A percentile compares a stretch with the other conserved stretches of the same genome.
Evolutionary conservation across 495 filamentous ascomycete genomes (phyloP).

Genomic region (Penicillium odoratum): DNA sequence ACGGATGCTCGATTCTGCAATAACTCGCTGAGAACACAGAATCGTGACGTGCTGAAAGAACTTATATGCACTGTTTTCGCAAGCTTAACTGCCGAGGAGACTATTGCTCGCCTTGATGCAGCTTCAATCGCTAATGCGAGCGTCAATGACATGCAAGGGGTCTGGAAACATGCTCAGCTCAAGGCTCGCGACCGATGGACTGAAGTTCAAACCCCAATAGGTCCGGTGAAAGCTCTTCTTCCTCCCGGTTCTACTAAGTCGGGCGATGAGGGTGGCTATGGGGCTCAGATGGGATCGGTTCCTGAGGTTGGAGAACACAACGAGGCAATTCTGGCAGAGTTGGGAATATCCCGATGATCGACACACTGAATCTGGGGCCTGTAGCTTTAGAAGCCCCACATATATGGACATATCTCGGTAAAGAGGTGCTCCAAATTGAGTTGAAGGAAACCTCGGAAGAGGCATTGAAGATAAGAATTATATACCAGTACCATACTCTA

Average conservation of each 20-base stretch:
- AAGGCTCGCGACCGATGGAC: slow-evolving; percentile 46
- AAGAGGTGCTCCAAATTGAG: too few relatives aligned
- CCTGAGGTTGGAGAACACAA: slow-evolving; percentile 47
- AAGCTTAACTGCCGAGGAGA: slow-evolving; percentile 28
- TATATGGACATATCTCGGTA: too few relatives aligned
- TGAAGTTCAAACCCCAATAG: slow-evolving; percentile 42
- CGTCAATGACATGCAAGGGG: slow-evolving; percentile 50
- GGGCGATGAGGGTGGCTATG: slow-evolving; percentile 17
- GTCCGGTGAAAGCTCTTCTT: slow-evolving; percentile 41
- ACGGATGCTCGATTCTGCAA: slow-evolving; percentile 36
- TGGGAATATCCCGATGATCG: slow-evolving; percentile 2
- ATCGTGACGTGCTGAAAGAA: slow-evolving; percentile 33
- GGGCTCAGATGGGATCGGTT: slow-evolving; percentile 33
- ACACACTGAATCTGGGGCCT: background rate
- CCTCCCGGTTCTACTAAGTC: slow-evolving; percentile 38
- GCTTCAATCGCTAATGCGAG: slow-evolving; percentile 49
- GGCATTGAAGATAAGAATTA: too few relatives aligned
- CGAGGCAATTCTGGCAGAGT: slow-evolving; percentile 21
- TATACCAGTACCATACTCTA: too few relatives aligned
- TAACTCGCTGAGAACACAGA: slow-evolving; percentile 35
- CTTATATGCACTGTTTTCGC: slow-evolving; percentile 36
- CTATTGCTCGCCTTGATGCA: slow-evolving; percentile 31
- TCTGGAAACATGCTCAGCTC: slow-evolving; percentile 52
- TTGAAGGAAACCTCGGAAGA: too few relatives aligned
- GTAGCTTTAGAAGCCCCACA: too few relatives aligned